Evolutionary conservation across 2,329 filamentous ascomycete species (phyloP).

Genomic region (Decorospora gaudefroyi): DNA sequence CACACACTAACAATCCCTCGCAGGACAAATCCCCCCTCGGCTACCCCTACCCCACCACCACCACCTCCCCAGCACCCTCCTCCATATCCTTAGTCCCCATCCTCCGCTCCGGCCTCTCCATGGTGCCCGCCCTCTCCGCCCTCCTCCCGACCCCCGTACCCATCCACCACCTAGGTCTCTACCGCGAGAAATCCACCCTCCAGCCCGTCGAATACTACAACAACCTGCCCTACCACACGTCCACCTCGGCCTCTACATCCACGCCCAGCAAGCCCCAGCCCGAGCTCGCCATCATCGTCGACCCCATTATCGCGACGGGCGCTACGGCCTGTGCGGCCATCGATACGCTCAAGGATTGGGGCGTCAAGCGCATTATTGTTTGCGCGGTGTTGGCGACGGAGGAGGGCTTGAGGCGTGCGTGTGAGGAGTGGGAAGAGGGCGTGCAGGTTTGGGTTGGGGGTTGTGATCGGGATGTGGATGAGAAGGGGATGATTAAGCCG

Average conservation of each 20-base stretch:
- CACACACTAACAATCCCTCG: constrained; percentile 3
- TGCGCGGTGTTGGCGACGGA: constrained; percentile 74
- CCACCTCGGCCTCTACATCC: constrained; percentile 51
- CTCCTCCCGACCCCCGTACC: constrained; percentile 80
- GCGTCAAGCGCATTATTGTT: constrained; percentile 78
- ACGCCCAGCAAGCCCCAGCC: constrained; percentile 43
- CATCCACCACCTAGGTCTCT: constrained; percentile 92
- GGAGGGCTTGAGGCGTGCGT: constrained; percentile 71
- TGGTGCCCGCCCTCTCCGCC: constrained; percentile 84
- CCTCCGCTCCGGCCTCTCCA: constrained; percentile 85
- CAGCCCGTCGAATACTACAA: constrained; percentile 97
- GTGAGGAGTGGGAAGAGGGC: constrained; percentile 75
- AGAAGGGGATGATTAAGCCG: constrained; percentile 86
- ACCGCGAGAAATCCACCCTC: constrained; percentile 84
- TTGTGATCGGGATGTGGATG: constrained; percentile 73
- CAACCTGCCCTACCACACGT: constrained; percentile 79
- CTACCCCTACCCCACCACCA: constrained; percentile 70
- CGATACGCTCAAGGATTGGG: constrained; percentile 87
- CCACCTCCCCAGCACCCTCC: constrained; percentile 65
- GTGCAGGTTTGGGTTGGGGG: constrained; percentile 83
- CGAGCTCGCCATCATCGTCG: constrained; percentile 78
- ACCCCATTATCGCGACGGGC: constrained; percentile 92
- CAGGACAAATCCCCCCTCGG: constrained; percentile 80
- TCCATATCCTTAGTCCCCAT: constrained; percentile 85
- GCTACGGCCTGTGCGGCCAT: constrained; percentile 89